Evolutionary conservation across 1,284 basidiomycete genomes (phyloP), one percentile per base, ranked within the genome.

Genomic region (Austroboletus olivaceoglutinosus): DNA sequence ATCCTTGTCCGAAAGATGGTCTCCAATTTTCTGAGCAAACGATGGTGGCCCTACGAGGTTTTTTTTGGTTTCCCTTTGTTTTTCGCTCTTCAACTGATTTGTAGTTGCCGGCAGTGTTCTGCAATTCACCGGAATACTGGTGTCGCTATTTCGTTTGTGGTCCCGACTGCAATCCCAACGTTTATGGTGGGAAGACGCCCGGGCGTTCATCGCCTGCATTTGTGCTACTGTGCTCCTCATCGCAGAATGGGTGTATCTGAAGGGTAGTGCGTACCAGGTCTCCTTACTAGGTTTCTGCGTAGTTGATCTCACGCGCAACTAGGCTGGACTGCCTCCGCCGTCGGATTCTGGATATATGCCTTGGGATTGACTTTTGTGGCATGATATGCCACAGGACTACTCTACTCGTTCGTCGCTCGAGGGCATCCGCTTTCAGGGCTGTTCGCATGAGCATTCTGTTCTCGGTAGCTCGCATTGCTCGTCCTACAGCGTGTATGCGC

Each of bases 101-200:
- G 21, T 22, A 56, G 58, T 43, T 9, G 33, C 18, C 21, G 43
- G 40, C 18, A 58, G 52, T 30, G 47, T 50, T 31, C n/a, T 48
- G 29, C 51, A 52, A 34, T 36, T 40, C n/a, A 29, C 61, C 21
- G 58, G 52, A 25, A 50, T 63, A 43, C 10, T 57, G 12, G 16
- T 48, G 4, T 47, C 50, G 1, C 16, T 61, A 22, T 57, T 59
- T 47, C 61, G 59, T 19, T 44, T 59, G 42, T 61, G 51, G 48
- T 59, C 53, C 19, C 52, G 58, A 12, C 23, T 52, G 21, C 27
- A 37, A 39, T 57, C 63, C 27, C 47, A 33, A 49, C 52, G 50
- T 10, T 45, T 63, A 16, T 53, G 62, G 61, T 52, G 61, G 51
- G 62, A 62, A 27, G 64, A 67, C 21, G 50, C 50, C 7, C 65